phyloP scores from a whole-genome alignment of 1,284 basidiomycete species.

The Ceratobasidium sp. region DNA sequence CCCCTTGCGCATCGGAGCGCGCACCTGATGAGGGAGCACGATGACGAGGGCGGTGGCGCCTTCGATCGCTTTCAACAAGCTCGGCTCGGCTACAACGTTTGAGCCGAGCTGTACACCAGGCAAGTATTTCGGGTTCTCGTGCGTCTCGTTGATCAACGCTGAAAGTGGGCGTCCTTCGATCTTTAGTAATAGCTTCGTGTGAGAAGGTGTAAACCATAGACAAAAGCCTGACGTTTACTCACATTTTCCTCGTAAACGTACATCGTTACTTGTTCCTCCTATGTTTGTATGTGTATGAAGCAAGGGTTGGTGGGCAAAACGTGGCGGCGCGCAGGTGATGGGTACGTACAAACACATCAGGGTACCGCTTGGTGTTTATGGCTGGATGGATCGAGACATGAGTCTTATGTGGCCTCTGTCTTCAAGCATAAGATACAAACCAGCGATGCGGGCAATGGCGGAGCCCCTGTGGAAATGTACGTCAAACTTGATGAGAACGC shows the following conservation, averaged over 20 bases:
- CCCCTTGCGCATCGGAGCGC: constrained; percentile 45
- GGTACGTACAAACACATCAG: constrained; percentile 55
- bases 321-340: constrained; percentile 34
- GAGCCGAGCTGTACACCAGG: constrained; percentile 59
- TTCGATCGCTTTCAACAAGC: constrained; percentile 58
- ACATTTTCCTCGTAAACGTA: constrained; percentile 61
- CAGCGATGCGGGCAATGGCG: constrained; percentile 62
- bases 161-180: constrained; percentile 60
- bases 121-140: constrained; percentile 63
- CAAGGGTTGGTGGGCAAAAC: not conserved
- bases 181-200: constrained; percentile 47
- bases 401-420: constrained; percentile 5
- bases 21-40: constrained; percentile 61
- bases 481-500: not conserved
- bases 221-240: constrained; percentile 43
- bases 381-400: constrained; percentile 46
- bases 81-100: constrained; percentile 60
- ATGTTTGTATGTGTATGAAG: not conserved
- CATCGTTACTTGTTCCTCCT: constrained; percentile 55
- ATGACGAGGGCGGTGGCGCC: constrained; percentile 62
- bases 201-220: constrained; percentile 7
- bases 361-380: constrained; percentile 56
- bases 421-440: constrained; percentile 36
- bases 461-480: constrained; percentile 56
- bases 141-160: constrained; percentile 61